phyloP scores from a whole-genome alignment of 352 stramenopile species.

The Globisporangium irregulare region DNA sequence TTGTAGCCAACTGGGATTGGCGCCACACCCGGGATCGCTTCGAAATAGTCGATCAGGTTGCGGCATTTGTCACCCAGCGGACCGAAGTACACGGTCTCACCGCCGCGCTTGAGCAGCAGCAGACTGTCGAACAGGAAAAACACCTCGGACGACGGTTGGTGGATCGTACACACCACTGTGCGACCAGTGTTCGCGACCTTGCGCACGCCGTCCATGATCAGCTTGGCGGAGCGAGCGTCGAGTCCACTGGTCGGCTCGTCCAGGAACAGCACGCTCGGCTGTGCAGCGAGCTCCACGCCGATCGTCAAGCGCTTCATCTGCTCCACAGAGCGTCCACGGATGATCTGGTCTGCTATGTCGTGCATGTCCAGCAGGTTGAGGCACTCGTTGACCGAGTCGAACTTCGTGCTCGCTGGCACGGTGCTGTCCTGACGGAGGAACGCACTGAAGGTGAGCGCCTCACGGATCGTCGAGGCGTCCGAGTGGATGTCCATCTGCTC shows the following conservation, averaged over 20 bases:
- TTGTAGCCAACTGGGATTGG: constrained; percentile 15
- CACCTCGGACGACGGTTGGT: too few relatives aligned
- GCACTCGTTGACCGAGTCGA: constrained; percentile 7
- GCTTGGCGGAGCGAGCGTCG: constrained; percentile 28
- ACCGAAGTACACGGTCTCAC: constrained; percentile 61
- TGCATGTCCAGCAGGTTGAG: too few relatives aligned
- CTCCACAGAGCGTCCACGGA: constrained; percentile 19
- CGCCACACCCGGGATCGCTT: too few relatives aligned
- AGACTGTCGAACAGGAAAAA: too few relatives aligned
- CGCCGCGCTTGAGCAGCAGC: constrained; percentile 75
- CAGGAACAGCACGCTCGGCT: constrained; percentile 70
- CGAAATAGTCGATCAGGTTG: too few relatives aligned
- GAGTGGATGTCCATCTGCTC: constrained; percentile 79
- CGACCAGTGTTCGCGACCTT: constrained; percentile 49
- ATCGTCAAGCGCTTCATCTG: constrained; percentile 36
- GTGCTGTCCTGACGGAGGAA: constrained; percentile 37
- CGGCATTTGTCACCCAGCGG: constrained; percentile 16
- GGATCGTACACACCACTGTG: too few relatives aligned
- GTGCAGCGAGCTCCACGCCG: constrained; percentile 56
- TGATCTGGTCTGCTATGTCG: too few relatives aligned
- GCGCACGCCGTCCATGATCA: constrained; percentile 83
- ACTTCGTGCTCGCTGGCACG: constrained; percentile 18
- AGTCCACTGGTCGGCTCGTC: constrained; percentile 12
- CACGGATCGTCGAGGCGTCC: constrained; percentile 73
- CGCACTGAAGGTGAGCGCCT: constrained; percentile 80